Evolutionary conservation across 1,284 basidiomycete genomes (phyloP), one percentile per base, ranked within the genome.

Genomic region (Exobasidium rhododendri): DNA sequence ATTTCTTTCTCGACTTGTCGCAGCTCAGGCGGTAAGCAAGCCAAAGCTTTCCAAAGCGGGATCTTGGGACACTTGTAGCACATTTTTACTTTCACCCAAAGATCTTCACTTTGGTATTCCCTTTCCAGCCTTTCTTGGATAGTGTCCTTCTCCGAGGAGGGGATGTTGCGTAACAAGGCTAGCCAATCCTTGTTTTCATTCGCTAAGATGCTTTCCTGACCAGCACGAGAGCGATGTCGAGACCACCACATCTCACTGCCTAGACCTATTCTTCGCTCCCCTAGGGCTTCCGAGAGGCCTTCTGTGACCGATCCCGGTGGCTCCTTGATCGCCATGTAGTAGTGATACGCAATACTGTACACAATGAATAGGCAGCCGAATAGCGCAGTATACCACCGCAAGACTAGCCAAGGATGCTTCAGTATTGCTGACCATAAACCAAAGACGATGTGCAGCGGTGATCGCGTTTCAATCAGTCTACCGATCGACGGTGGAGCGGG

Each of bases 291-390:
- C 4, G 68, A 64, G 6, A 79, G 55, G 0, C 74, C 74, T 4
- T 69, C 62, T 7, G 57, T 40, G 0, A 73, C 68, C 10, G 66
- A 56, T 1, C 77, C 75, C 3, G 75, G 71, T n/a, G 84, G 80
- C 0, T 90, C 83, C 1, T 87, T 89, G 71, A 90, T 89, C 45
- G 87, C 91, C 72, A 88, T 87, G 78, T 87, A 93, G 81, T 96
- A 96, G 76, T 94, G 90, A 44, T 26, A 84, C 71, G 86, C 85
- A 54, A 94, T 81, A 81, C 94, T 94, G 62, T 86, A 65, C 2
- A 88, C 87, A 67, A 93, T 87, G 61, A 92, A 84, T 14, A 86
- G 56, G 81, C 90, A 92, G 52, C 86, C 70, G 0, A 89, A 86
- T 5, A 86, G 44, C 40, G 64, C 60, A 32, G 56, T 49, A 35